Base-by-base conservation (phyloP, 2,329 filamentous ascomycete genomes). In the Aspergillus melleus region DNA sequence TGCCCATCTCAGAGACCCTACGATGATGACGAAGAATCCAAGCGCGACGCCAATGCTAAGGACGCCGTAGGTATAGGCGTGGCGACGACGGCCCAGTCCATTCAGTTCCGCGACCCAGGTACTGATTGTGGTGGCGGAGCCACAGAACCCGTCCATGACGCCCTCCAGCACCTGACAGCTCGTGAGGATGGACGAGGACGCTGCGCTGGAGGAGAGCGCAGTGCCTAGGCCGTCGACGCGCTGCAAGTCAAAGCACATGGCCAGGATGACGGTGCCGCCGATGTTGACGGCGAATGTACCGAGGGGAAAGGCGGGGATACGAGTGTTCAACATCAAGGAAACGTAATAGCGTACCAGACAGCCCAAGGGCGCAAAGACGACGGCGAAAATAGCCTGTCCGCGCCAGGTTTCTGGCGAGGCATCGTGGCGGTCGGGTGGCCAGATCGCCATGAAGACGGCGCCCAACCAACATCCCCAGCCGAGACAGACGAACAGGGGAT, bases 211-310 rank as follows among this genome's bases (percentile, higher is more conserved):
- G 55, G 59, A 53, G 54, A 65, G 64, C 1, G 81, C 64, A 0
- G 81, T 83, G 0, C 82, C 83, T 6, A 74, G 67, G 1, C 79
- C 73, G n/a, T 66, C 60, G 0, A 85, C 80, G 69, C 91, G 92
- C 64, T 92, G 90, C 54, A 96, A 77, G 70, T 96, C 90, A 79
- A 86, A 96, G 30, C 87, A 84, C 83, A 92, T 88, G 14, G 86
- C 92, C 53, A 96, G 74, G 16, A 96, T 75, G 0, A 83, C 83
- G 0, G 91, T 92, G 4, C 93, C 94, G 14, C 89, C 73, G 4
- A 96, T 80, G 69, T 98, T 98, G 29, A 90, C 91, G 0, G 80
- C 77, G 68, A 97, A 96, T 0, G 94, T 98, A 2, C 94, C 94
- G 0, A 97, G 74, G 0, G 94, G 94, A 66, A 97, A 97, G 0